Base-by-base conservation (phyloP, 73 alveolate genomes). In the Paramecium primaurelia region DNA sequence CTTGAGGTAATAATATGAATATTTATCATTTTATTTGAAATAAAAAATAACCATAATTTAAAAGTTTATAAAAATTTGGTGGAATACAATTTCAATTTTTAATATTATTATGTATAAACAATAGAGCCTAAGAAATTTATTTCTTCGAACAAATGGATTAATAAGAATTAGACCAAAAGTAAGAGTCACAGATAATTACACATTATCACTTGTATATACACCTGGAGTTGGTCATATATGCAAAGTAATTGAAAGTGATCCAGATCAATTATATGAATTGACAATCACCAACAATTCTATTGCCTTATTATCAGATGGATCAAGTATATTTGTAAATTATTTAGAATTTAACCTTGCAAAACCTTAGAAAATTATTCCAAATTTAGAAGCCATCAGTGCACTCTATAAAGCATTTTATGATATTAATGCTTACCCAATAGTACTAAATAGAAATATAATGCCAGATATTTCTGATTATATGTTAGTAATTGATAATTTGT, bases 201-300 rank as follows among this genome's bases (percentile, higher is more conserved):
- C 94, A 20, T 88, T 97, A n/a, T 92, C 97, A 2, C 60, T 97
- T 34, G 97, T 97, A 9, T 97, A 97, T 71, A 91, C 99, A 10
- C 99, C 99, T 51, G 99, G 99, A 12, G 99, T 97, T 14, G 99
- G 98, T 1, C 91, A 92, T 8, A 97, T 97, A 9, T 95, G 98
- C 92, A 92, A 92, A 59, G 97, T 93, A 51, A 97, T 97, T 44
- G 92, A 83, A 34, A 88, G 88, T 30, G 93, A 97, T 49, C 98
- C 98, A 6, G 95, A 92, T 25, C 47, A 69, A 60, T 94, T 93
- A 45, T 96, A 91, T 83, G 96, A 96, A 93, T 59, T 86, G 8
- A 20, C 92, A 58, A 44, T 71, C 4, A 69, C 86, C 28, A 96
- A 92, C 2, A 94, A 92, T 40, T 86, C 92, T 49, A 85, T 94